Base-by-base conservation (phyloP, 768 basidiomycete species). In the Polyporus arcularius region DNA sequence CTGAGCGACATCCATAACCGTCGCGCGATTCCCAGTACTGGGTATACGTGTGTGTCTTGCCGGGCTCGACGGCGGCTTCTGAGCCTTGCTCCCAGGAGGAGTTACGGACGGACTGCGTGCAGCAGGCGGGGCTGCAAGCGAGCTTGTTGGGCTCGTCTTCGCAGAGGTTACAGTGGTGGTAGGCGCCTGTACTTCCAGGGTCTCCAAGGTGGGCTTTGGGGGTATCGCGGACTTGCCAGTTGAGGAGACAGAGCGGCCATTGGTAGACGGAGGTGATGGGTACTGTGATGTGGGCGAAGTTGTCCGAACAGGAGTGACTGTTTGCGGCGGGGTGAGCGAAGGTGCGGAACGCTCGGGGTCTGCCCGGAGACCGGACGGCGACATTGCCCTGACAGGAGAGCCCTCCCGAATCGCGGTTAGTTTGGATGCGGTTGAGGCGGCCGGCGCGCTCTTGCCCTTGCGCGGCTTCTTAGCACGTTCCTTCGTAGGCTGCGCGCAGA, bases 1-100 rank as follows among this genome's bases (percentile, higher is more conserved):
- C 69, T 86, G 87, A 3, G 88, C 89, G 11, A 92, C 83, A 43
- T 92, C 89, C 90, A 92, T 92, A 26, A 85, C 89, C 14, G 85
- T 84, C 18, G 87, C 83, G 60, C 91, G 77, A 54, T 82, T 84
- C 15, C 88, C 88, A 5, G 88, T 82, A 67, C 84, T 89, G 4
- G 88, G 84, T 53, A 87, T 86, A 21, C 88, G 85, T 47, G 74
- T 59, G 66, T 81, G 82, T 53, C 78, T 80, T 4, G 73, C 68
- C 5, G 82, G 78, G 1, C 79, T 73, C 4, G 64, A 35, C 28
- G 68, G 69, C 9, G 56, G 26, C 51, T 53, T 61, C 48, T 58
- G 56, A 4, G 31, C 38, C 11, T 55, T 46, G 46, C 52, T 62
- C 32, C 57, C 55, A 7, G 61, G 61, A 26, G 61, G 61, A 11